These are phyloP conservation scores for Metschnikowia gelsemii DNA, from an alignment of 805 yeast genomes.

Conservation along the genomic window DNA sequence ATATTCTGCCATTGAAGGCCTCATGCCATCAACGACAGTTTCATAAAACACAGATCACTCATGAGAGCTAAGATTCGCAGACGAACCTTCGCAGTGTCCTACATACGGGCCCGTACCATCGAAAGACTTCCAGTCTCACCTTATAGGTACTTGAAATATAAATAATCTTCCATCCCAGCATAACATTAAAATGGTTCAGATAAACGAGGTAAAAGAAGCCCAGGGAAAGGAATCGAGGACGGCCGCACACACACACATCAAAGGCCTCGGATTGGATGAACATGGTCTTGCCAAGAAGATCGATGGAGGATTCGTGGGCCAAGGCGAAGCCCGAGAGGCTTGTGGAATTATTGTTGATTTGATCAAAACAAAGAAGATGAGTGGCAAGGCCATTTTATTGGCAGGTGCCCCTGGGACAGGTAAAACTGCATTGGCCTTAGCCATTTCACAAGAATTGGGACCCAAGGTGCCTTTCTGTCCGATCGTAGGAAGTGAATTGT, in stretches of 20 bases:
- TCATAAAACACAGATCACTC: too few species aligned
- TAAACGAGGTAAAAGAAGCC: conserved; percentile 69
- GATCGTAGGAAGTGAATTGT: conserved; percentile 90
- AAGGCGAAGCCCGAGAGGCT: conserved; percentile 76
- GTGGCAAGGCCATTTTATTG: conserved; percentile 90
- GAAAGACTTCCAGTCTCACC: not conserved
- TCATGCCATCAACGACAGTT: too few species aligned
- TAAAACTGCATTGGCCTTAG: conserved; percentile 94
- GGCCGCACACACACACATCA: conserved; percentile 96
- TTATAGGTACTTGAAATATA: not conserved
- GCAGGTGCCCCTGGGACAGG: conserved; percentile 99
- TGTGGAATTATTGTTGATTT: conserved; percentile 94
- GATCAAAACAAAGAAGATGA: conserved; percentile 87
- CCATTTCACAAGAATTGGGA: conserved; percentile 93
- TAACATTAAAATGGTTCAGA: conserved; percentile 58
- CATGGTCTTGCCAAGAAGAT: conserved; percentile 77
- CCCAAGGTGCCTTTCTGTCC: conserved; percentile 98
- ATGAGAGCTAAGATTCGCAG: too few species aligned
- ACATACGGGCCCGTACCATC: not conserved
- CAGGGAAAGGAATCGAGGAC: conserved; percentile 61
- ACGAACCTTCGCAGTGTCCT: too few species aligned
- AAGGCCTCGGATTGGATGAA: conserved; percentile 92
- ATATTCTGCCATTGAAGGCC: too few species aligned
- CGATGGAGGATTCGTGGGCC: conserved; percentile 90
- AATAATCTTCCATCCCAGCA: not conserved